These are phyloP conservation scores for Aaosphaeria arxii DNA, from an alignment of 2,329 filamentous ascomycete species.

Conservation along the genomic window DNA sequence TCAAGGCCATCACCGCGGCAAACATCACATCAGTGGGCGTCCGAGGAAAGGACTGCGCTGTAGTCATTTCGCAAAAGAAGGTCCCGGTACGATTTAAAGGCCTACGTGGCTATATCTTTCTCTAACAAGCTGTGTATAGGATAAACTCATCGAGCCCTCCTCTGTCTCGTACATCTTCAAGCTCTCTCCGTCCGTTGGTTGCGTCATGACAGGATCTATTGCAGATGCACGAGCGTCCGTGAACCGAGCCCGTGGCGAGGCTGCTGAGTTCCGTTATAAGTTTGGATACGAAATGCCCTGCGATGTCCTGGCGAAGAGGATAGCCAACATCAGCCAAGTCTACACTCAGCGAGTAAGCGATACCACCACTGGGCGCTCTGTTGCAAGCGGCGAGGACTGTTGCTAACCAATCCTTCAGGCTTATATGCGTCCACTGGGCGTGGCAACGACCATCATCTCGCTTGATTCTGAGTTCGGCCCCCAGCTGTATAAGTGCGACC, in stretches of 20 bases:
- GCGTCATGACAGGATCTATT: constrained; percentile 98
- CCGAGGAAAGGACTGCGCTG: constrained; percentile 93
- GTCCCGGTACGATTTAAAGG: constrained; percentile 73
- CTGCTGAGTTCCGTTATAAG: constrained; percentile 97
- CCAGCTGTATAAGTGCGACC: constrained; percentile 97
- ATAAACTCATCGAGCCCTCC: constrained; percentile 96
- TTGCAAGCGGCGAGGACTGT: constrained; percentile 1
- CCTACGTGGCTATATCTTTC: not conserved
- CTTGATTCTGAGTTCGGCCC: constrained; percentile 89
- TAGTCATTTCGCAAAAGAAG: constrained; percentile 98
- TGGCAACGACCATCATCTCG: constrained; percentile 92
- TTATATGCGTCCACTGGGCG: constrained; percentile 96
- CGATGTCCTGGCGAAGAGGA: constrained; percentile 90
- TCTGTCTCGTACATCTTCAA: constrained; percentile 98
- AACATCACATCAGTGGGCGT: constrained; percentile 98
- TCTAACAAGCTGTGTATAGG: constrained; percentile 53
- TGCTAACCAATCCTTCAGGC: constrained; percentile 55
- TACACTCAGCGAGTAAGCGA: constrained; percentile 87
- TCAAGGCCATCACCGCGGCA: constrained; percentile 98
- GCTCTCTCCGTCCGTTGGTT: constrained; percentile 92
- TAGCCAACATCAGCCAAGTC: constrained; percentile 99
- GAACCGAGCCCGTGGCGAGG: constrained; percentile 89
- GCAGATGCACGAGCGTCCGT: constrained; percentile 93
- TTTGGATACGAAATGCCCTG: constrained; percentile 99
- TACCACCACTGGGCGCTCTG: constrained; percentile 8